Percentiles rank a stretch among this genome's conserved stretches.
Conservation (phyloP, 139 green algal species). For the Yamagishiella unicocca region DNA sequence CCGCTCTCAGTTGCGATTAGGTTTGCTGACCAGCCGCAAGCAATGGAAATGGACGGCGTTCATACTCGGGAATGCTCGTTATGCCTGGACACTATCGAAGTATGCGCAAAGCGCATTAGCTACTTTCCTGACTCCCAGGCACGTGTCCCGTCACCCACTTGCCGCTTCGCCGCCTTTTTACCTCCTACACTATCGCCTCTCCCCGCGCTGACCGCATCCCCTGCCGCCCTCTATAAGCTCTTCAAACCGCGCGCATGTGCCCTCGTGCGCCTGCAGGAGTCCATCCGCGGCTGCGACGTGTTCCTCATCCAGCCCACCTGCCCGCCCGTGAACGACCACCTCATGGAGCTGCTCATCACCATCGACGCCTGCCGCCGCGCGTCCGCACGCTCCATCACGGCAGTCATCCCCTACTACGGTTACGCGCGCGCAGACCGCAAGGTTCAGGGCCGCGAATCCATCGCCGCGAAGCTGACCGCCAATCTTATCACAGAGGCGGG, state of each 20-base stretch:
- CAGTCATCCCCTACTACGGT: conserved; percentile 95
- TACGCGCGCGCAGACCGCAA: conserved; percentile 98
- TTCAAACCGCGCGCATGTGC: background rate
- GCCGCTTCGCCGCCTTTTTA: too few relatives aligned
- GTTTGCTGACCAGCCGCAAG: too few relatives aligned
- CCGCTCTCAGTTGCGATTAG: too few relatives aligned
- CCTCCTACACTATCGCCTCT: too few relatives aligned
- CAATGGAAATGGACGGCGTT: too few relatives aligned
- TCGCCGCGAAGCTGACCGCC: conserved; percentile 98
- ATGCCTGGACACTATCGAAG: too few relatives aligned
- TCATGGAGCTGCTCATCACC: conserved; percentile 99
- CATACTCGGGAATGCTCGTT: too few relatives aligned
- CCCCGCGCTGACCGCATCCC: too few relatives aligned
- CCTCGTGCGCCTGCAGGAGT: conserved; percentile 77
- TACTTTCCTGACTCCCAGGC: too few relatives aligned
- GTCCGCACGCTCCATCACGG: conserved; percentile 95
- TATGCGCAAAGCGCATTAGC: too few relatives aligned
- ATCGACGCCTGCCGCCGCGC: conserved; percentile 95
- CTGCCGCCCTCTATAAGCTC: background rate
- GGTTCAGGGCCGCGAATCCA: conserved; percentile 93
- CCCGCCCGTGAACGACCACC: conserved; percentile 96
- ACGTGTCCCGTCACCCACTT: too few relatives aligned
- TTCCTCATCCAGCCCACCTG: conserved; percentile 98
- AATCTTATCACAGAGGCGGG: conserved; percentile 99
- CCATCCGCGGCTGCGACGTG: conserved; percentile 98